These are phyloP conservation scores for Quercus gilva DNA, from an alignment of 306 rosid species.

Conservation along the genomic window DNA sequence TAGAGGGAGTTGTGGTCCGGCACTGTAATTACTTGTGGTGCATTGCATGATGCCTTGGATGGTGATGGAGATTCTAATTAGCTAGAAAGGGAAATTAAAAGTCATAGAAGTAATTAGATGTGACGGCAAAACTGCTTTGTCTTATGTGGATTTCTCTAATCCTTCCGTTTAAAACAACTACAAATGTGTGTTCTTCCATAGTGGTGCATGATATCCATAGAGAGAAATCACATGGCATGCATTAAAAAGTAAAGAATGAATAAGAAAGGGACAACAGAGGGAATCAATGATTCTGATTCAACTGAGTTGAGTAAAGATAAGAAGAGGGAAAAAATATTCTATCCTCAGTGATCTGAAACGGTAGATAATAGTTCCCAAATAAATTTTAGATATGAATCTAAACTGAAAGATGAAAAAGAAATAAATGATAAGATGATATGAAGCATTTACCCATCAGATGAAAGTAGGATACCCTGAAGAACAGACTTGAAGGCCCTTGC, in stretches of 20 bases:
- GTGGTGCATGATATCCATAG: not conserved
- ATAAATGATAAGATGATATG: conserved; percentile 2
- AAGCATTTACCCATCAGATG: conserved; percentile 88
- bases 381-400: not conserved
- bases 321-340: not conserved
- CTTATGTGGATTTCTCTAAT: not conserved
- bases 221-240: not conserved
- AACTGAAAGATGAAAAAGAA: conserved; percentile 12
- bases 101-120: no score
- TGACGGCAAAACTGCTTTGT: no score
- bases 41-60: no score
- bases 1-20: no score
- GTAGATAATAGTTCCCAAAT: not conserved
- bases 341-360: not conserved
- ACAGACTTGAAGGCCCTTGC: conserved; percentile 99
- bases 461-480: conserved; percentile 90
- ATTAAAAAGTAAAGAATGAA: not conserved
- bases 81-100: not conserved
- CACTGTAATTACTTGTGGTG: no score
- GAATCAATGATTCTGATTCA: no score
- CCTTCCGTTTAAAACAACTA: not conserved
- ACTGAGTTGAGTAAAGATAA: not conserved
- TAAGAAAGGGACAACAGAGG: no score
- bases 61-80: not conserved
- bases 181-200: not conserved